Conservation (phyloP, 2,329 filamentous ascomycete genomes). For the Botrytis porri region DNA sequence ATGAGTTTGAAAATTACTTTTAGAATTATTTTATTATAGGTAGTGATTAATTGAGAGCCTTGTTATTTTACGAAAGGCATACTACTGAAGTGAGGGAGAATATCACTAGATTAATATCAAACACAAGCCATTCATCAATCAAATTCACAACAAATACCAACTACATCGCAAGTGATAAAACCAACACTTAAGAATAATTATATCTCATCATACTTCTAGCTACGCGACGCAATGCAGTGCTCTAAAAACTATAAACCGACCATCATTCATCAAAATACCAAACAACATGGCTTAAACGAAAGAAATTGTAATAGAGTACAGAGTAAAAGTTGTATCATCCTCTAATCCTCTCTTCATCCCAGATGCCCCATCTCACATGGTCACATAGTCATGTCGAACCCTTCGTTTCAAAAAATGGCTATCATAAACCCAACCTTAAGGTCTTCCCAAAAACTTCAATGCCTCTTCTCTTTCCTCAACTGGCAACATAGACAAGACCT, state of each 20-base stretch:
- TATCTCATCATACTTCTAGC: background rate
- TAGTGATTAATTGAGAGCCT: background rate
- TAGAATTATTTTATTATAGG: too few relatives aligned
- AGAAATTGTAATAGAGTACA: conserved; percentile 1
- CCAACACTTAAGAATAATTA: background rate
- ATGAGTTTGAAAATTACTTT: background rate
- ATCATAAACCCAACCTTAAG: conserved; percentile 17
- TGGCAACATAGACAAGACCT: conserved; percentile 81
- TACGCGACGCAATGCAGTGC: background rate
- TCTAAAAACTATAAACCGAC: background rate
- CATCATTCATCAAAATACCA: background rate
- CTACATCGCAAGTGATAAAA: background rate
- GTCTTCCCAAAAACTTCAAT: conserved; percentile 35
- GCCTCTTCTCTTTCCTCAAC: conserved; percentile 75
- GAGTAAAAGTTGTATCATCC: background rate
- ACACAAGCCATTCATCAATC: background rate
- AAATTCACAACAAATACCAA: background rate
- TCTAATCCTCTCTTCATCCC: background rate
- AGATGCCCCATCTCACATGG: background rate
- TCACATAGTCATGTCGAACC: background rate
- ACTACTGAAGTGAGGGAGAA: too few relatives aligned
- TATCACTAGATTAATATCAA: background rate
- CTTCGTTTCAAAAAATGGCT: background rate
- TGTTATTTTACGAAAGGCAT: background rate
- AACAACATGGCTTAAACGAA: background rate